These are phyloP conservation scores for Diophrys sp. DNA, from an alignment of 73 alveolate species.

Conservation along the genomic window DNA sequence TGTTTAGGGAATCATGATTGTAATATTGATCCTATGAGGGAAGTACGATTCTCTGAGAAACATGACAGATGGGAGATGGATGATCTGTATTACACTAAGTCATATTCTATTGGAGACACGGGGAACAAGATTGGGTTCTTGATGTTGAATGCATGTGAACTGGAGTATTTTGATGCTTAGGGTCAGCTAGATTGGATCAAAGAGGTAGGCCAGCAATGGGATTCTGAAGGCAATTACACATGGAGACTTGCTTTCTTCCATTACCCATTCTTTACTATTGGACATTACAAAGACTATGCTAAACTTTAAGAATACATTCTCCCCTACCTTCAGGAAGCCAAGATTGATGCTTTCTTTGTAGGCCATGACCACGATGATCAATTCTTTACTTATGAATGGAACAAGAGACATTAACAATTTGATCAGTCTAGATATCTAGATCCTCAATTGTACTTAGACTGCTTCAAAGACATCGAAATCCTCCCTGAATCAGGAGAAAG, in stretches of 20 bases:
- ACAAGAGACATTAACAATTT: not conserved
- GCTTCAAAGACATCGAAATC: not conserved
- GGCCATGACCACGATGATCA: not conserved
- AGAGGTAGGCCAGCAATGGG: not conserved
- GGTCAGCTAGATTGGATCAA: not conserved
- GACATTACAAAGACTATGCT: not conserved
- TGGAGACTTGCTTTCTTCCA: not conserved
- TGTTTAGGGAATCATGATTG: not conserved
- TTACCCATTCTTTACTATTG: not conserved
- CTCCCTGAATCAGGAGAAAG: not conserved
- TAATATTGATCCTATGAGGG: not conserved
- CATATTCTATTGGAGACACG: not conserved
- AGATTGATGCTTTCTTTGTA: not conserved
- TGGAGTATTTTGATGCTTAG: not conserved
- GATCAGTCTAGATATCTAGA: not conserved
- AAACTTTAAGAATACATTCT: not conserved
- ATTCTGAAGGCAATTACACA: not conserved
- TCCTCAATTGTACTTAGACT: not conserved
- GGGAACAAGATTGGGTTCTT: not conserved
- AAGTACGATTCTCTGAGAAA: not conserved
- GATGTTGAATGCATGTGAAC: conserved; percentile 1
- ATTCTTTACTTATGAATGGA: not conserved
- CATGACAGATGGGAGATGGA: not conserved
- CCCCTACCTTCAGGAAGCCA: not conserved
- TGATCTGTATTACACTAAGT: not conserved